Conservation (phyloP, 2,329 filamentous ascomycete species). For the Trichoderma sp. region DNA sequence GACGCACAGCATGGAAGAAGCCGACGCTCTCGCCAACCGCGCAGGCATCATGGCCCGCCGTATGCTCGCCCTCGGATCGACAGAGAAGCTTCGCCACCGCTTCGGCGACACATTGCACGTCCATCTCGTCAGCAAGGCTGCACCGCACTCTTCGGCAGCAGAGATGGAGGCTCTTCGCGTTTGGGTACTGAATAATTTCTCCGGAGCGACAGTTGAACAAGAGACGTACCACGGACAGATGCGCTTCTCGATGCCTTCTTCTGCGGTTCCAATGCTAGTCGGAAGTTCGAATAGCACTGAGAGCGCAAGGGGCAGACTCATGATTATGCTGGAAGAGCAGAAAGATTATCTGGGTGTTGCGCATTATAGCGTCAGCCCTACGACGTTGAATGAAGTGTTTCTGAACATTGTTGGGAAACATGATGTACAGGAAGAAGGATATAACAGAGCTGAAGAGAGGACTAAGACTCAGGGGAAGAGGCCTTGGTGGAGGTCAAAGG, state of each 20-base stretch:
- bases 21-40: conserved; percentile 66
- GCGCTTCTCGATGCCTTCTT: conserved; percentile 68
- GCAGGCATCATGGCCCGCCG: conserved; percentile 74
- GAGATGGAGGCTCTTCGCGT: conserved; percentile 66
- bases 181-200: conserved; percentile 66
- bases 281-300: conserved; percentile 20
- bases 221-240: conserved; percentile 82
- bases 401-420: conserved; percentile 75
- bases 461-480: conserved; percentile 27
- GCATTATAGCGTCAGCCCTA: conserved; percentile 79
- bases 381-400: conserved; percentile 87
- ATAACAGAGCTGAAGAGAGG: conserved; percentile 35
- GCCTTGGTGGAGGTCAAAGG: conserved; percentile 30
- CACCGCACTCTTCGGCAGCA: conserved; percentile 66
- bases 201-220: conserved; percentile 67
- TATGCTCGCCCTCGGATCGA: conserved; percentile 78
- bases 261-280: background rate
- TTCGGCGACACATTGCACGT: conserved; percentile 76
- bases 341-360: conserved; percentile 69
- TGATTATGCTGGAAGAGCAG: conserved; percentile 68
- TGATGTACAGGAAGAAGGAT: conserved; percentile 70
- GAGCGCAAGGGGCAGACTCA: conserved; percentile 64
- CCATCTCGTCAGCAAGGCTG: conserved; percentile 70
- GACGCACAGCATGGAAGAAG: conserved; percentile 81
- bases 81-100: conserved; percentile 64